Conservation (phyloP, 2,329 filamentous ascomycete species). For the Penicillium sp. region DNA sequence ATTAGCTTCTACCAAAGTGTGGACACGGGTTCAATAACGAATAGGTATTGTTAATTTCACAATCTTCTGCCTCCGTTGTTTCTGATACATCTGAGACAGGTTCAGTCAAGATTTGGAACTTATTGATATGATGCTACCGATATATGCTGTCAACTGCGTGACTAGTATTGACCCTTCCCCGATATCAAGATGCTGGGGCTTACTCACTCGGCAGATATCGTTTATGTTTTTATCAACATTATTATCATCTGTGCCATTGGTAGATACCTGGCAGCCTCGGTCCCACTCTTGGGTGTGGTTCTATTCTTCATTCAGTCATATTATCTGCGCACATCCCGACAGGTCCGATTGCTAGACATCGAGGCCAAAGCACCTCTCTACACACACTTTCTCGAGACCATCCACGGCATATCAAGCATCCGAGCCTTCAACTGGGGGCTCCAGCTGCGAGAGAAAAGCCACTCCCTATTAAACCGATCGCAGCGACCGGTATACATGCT, state of each 20-base stretch:
- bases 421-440: neutral
- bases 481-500: neutral
- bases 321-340: neutral
- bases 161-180: neutral
- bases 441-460: neutral
- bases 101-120: constrained; percentile 3
- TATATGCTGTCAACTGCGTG: neutral
- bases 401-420: neutral
- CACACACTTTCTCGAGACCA: neutral
- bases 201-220: neutral
- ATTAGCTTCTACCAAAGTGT: neutral
- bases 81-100: neutral
- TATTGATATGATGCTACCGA: constrained; percentile 5
- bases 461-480: neutral
- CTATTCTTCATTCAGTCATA: neutral
- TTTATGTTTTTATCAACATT: neutral
- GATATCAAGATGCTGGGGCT: neutral
- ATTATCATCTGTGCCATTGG: neutral
- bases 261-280: neutral
- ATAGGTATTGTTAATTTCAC: neutral
- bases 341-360: constrained; percentile 1
- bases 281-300: neutral
- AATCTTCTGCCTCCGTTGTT: neutral
- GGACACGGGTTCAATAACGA: neutral
- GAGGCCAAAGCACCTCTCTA: neutral